phyloP scores from a whole-genome alignment of 208 protist genomes.

The Naegleria gruberi region DNA sequence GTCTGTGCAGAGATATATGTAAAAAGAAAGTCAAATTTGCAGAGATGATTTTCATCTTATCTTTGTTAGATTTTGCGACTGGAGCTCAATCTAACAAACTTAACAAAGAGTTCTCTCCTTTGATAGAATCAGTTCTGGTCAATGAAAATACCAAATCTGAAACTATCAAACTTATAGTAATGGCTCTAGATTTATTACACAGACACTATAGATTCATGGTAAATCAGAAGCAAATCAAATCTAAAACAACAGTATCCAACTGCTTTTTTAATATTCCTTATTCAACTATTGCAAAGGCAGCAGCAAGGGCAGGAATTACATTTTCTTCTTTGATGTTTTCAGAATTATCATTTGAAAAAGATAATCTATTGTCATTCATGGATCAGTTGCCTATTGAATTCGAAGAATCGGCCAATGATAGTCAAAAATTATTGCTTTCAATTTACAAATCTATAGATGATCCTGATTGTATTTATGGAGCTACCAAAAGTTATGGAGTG shows the following conservation, averaged over 20 bases:
- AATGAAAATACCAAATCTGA: background rate
- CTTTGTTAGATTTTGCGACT: background rate
- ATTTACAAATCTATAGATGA: background rate
- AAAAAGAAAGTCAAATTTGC: background rate
- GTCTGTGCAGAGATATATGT: background rate
- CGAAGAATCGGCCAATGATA: background rate
- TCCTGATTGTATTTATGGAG: constrained; percentile 15
- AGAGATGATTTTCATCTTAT: background rate
- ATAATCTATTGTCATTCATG: background rate
- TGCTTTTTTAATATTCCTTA: background rate
- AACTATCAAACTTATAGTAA: background rate
- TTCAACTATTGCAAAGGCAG: background rate
- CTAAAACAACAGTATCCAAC: background rate
- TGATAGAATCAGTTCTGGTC: background rate
- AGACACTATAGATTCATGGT: background rate
- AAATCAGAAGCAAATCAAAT: background rate
- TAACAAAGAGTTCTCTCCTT: background rate
- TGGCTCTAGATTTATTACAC: background rate
- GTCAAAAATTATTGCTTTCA: background rate
- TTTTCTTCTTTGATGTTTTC: background rate
- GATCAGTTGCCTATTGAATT: background rate
- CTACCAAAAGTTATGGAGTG: background rate
- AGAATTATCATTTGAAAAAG: background rate
- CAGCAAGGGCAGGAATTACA: background rate
- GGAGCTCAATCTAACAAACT: background rate